Evolutionary conservation across 177 flowering plant genomes (phyloP), one percentile per base, ranked within the genome.

Genomic region (Telopea speciosissima): DNA sequence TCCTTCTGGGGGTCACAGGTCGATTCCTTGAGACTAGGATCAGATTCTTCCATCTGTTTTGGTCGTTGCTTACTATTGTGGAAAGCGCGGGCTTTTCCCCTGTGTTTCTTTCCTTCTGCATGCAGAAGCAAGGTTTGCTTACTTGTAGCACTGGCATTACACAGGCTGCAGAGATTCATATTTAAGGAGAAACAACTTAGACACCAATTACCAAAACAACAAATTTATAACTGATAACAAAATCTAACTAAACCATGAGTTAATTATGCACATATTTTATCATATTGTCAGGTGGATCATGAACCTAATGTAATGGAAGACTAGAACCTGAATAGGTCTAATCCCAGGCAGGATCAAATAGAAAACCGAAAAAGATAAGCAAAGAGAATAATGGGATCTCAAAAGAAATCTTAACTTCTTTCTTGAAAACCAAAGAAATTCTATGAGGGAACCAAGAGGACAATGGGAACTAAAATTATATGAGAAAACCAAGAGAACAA

Each of bases 41-140:
- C 72, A 63, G 82, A 77, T 70, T 79, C 85, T 72, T 84, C 87
- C 4, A 75, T 60, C 40, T 71, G 81, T 59, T 81, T 81, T 22
- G 89, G 77, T 66, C 68, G 83, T 79, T 89, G 85, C 45, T 86
- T 86, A 54, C 90, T 75, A 67, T 90, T 89, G 80, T 90, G 94
- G 77, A 86, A 82, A 49, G 90, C 97, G 68, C 91, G 80, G 60
- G 98, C 97, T 76, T 90, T 93, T 69, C 86, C 96, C 73, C 85
- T 81, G 81, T 95, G 99, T 73, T 93, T 95, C 81, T 91, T 95
- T 52, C 97, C 99, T 24, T 95, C 97, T 21, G 97, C 97, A 79
- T 95, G 99, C 62, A 84, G 84, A 65, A 93, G 88, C 74, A 95
- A 75, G 26, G 97, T 82, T 78, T 95, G 96, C 80, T 76, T 81